Base-by-base conservation (phyloP, 2,329 filamentous ascomycete genomes). In the Fusarium devonianum region DNA sequence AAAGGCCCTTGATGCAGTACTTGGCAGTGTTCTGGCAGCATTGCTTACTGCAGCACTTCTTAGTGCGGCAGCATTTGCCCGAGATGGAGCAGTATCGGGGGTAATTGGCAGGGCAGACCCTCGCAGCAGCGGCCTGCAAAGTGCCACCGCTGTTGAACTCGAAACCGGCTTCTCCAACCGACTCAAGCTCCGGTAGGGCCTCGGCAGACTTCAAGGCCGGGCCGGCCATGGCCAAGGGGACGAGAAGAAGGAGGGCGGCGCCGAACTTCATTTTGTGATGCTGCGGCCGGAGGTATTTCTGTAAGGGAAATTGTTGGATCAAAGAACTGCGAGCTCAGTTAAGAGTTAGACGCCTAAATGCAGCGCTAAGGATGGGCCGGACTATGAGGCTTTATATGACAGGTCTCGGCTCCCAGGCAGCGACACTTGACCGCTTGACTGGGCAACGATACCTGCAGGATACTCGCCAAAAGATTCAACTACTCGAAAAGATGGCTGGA, bases 11-110 rank as follows among this genome's bases (percentile, higher is more conserved):
- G 14, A 18, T 56, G 34, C 54, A 57, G 10, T 49, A 57, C 7
- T 28, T 53, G 0, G 54, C 54, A 1, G 42, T 44, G 16, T 57
- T 57, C 16, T 53, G 36, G 12, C 54, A 57, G 3, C 54, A 57
- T 5, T 57, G 46, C 4, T 57, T 49, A 21, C 29, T 48, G 7
- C 54, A 57, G 34, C 54, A 57, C 35, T 57, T 57, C 2, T 45
- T 21, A 3, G 54, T 57, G 5, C 47, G 35, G 11, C 54, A 57
- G 32, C 54, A 58, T 11, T 57, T 53, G 14, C 42, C 41, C 0
- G 38, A 42, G 2, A 57, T 11, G 10, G 53, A 36, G 32, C 53
- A 53, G 11, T 56, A 46, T 29, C 53, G 35, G 0, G 53, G 53
- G 21, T 47, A 56, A 2, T 56, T 56, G 36, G 46, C 53, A 12